Evolutionary conservation across 805 yeast species (phyloP).

Genomic region (Metschnikowia arizonensis): DNA sequence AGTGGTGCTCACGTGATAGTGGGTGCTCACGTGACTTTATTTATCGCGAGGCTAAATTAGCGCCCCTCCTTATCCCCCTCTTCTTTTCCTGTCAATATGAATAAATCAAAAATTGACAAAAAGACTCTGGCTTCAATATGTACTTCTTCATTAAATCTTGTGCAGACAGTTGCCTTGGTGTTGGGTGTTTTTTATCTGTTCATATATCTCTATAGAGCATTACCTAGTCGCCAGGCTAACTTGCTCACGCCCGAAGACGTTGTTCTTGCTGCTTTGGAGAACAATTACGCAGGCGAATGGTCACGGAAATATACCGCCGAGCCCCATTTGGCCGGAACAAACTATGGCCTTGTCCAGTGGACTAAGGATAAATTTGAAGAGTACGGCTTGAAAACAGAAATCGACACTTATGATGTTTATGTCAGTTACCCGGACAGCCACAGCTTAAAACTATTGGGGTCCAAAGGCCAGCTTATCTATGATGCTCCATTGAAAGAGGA

Average conservation of each 20-base stretch:
- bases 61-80: not conserved
- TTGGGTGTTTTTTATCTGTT: not conserved
- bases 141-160: not conserved
- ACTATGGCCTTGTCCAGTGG: constrained; percentile 47
- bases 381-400: constrained; percentile 49
- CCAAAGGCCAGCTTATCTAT: constrained; percentile 35
- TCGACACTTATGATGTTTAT: constrained; percentile 56
- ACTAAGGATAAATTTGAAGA: constrained; percentile 52
- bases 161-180: not conserved
- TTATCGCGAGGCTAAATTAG: not conserved
- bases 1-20: not conserved
- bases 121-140: not conserved
- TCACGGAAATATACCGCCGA: constrained; percentile 46
- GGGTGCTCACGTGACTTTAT: not conserved
- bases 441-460: constrained; percentile 38
- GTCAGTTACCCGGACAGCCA: constrained; percentile 50
- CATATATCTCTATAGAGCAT: not conserved
- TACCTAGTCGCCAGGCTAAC: not conserved
- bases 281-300: constrained; percentile 50
- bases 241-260: constrained; percentile 11
- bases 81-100: not conserved
- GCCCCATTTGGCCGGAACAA: constrained; percentile 51
- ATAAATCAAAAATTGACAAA: not conserved
- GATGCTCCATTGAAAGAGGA: constrained; percentile 52
- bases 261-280: constrained; percentile 29